Conservation (phyloP, 805 yeast species). For the Zygoascus bituminiphila region DNA sequence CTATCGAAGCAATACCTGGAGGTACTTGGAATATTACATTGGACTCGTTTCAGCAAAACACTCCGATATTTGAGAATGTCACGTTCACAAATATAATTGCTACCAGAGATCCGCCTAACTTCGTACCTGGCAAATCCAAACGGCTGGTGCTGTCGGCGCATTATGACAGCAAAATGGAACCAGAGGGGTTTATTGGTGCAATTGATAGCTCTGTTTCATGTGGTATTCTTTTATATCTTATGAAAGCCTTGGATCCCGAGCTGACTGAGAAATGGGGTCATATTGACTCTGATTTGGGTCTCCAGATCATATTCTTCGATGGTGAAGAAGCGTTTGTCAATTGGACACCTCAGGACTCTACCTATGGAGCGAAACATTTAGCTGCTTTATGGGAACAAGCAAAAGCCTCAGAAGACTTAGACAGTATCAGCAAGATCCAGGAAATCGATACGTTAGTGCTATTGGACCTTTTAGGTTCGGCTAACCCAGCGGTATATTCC, state of each 20-base stretch:
- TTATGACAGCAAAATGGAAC: conserved; percentile 43
- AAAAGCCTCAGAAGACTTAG: conserved; percentile 7
- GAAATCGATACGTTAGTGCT: conserved; percentile 40
- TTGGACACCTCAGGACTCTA: conserved; percentile 47
- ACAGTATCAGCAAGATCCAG: conserved; percentile 15
- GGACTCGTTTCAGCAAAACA: conserved; percentile 28
- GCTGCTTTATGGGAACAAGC: conserved; percentile 33
- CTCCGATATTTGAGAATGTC: conserved; percentile 32
- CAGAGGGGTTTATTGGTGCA: conserved; percentile 53
- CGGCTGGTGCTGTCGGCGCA: conserved; percentile 43
- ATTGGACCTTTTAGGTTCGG: conserved; percentile 43
- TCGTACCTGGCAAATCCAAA: conserved; percentile 17
- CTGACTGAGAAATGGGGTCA: conserved; percentile 19
- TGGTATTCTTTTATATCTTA: conserved; percentile 41
- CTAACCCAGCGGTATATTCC: conserved; percentile 31
- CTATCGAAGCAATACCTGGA: conserved; percentile 25
- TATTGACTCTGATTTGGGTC: conserved; percentile 23
- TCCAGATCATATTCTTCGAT: conserved; percentile 47
- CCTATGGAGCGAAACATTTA: conserved; percentile 48
- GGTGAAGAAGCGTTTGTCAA: conserved; percentile 52
- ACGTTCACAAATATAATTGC: conserved; percentile 29
- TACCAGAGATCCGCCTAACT: conserved; percentile 21
- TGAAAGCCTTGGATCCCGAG: conserved; percentile 26
- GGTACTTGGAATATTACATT: conserved; percentile 23
- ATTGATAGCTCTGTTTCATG: conserved; percentile 54